These are phyloP conservation scores for Saccharomycopsis olivae DNA, from an alignment of 805 yeast genomes.

Conservation along the genomic window DNA sequence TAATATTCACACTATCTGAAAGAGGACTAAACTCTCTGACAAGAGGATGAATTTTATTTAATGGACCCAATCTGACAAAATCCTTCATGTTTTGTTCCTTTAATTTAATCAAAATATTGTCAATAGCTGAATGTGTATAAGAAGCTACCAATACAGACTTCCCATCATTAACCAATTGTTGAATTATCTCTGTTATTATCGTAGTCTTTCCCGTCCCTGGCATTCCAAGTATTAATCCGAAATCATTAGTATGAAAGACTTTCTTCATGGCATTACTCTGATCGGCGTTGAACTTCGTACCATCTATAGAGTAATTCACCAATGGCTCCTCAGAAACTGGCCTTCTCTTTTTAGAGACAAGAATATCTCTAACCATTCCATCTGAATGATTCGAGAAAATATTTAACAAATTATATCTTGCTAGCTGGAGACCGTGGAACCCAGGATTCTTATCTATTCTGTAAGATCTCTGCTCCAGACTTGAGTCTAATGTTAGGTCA, in stretches of 20 bases:
- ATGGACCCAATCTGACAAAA: slow-evolving; percentile 60
- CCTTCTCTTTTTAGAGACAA: slow-evolving; percentile 24
- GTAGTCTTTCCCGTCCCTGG: slow-evolving; percentile 94
- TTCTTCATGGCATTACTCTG: slow-evolving; percentile 60
- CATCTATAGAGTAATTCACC: slow-evolving; percentile 3
- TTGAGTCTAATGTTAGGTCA: slow-evolving; percentile 30
- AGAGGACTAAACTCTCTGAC: slow-evolving; percentile 43
- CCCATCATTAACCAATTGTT: slow-evolving; percentile 43
- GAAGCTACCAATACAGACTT: slow-evolving; percentile 72
- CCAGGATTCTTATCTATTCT: slow-evolving; percentile 76
- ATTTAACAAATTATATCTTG: slow-evolving; percentile 66
- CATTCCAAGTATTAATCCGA: slow-evolving; percentile 83
- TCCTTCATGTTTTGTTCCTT: slow-evolving; percentile 30
- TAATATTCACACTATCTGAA: slow-evolving; percentile 17
- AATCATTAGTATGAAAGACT: slow-evolving; percentile 59
- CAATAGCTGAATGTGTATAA: slow-evolving; percentile 94
- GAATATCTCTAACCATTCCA: slow-evolving; percentile 23
- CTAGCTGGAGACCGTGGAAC: slow-evolving; percentile 62
- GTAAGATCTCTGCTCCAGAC: slow-evolving; percentile 26
- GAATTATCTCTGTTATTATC: slow-evolving; percentile 67
- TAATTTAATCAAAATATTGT: slow-evolving; percentile 77
- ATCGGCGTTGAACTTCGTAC: slow-evolving; percentile 48
- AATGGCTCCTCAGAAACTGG: slow-evolving; percentile 6
- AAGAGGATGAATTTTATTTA: slow-evolving; percentile 49
- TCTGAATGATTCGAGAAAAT: slow-evolving; percentile 43